Conservation (phyloP, 169 alveolate species). For the Prorocentrum cordatum region DNA sequence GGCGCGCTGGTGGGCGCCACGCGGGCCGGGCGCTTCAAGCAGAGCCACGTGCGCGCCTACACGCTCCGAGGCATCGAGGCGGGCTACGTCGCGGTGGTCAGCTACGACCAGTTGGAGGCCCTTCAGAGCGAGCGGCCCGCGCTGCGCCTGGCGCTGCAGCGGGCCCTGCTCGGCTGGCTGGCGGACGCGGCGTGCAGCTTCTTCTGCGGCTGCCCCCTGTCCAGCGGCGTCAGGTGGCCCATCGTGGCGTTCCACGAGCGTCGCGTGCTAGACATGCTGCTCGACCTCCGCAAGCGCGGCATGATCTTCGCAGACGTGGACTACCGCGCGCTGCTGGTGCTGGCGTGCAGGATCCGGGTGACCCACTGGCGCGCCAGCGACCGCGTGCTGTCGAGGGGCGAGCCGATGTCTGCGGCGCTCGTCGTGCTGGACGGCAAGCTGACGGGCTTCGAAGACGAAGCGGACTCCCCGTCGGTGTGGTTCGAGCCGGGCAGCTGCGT, state of each 20-base stretch:
- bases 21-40: background rate
- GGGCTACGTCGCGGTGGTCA: background rate
- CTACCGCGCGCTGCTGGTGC: background rate
- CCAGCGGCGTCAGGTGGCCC: background rate
- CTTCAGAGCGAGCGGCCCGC: background rate
- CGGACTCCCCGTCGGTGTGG: background rate
- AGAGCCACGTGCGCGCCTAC: background rate
- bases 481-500: background rate
- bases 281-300: background rate
- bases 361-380: background rate
- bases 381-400: background rate
- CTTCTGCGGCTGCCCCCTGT: background rate
- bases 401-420: background rate
- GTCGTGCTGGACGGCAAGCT: background rate
- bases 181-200: background rate
- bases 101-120: background rate
- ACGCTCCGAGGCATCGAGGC: background rate
- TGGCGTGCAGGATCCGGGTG: background rate
- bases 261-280: background rate
- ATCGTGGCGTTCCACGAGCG: background rate
- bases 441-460: background rate
- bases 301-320: too few species aligned
- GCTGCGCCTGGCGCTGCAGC: background rate
- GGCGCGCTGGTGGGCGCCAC: background rate
- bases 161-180: background rate